Evolutionary conservation across 2,329 filamentous ascomycete species (phyloP).

Genomic region (Alternaria sp.): DNA sequence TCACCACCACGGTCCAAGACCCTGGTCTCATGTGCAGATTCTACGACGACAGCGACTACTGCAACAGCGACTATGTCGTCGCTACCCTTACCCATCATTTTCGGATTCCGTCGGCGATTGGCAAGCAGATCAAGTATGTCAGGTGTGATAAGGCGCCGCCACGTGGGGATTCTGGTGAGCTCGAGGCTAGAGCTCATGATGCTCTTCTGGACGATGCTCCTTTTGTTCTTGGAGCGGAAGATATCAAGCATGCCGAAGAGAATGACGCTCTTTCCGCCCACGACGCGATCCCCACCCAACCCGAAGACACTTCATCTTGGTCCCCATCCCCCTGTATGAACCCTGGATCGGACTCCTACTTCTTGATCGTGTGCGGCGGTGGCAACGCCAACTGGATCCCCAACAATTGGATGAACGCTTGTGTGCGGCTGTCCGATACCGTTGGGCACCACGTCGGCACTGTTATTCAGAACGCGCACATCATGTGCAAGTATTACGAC

Average conservation of each 20-base stretch:
- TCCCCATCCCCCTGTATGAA: background rate
- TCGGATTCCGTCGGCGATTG: too few species aligned
- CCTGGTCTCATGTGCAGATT: background rate
- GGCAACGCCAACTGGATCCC: background rate
- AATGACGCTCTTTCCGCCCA: background rate
- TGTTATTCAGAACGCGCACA: background rate
- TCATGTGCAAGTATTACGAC: background rate
- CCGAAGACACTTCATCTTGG: background rate
- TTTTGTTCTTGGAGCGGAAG: background rate
- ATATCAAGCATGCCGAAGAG: background rate
- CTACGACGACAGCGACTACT: background rate
- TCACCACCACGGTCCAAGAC: background rate
- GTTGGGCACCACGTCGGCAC: background rate
- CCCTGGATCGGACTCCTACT: background rate
- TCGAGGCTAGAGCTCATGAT: too few species aligned
- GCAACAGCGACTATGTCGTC: background rate
- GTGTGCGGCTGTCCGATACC: background rate
- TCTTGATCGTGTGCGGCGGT: background rate
- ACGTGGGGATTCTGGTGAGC: too few species aligned
- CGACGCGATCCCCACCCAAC: background rate
- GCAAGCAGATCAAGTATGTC: too few species aligned
- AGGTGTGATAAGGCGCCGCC: too few species aligned
- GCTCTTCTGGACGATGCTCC: background rate
- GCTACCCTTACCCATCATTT: background rate
- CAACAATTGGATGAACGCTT: background rate